phyloP scores from a whole-genome alignment of 2,329 filamentous ascomycete species.

The Neofusicoccum ribis region DNA sequence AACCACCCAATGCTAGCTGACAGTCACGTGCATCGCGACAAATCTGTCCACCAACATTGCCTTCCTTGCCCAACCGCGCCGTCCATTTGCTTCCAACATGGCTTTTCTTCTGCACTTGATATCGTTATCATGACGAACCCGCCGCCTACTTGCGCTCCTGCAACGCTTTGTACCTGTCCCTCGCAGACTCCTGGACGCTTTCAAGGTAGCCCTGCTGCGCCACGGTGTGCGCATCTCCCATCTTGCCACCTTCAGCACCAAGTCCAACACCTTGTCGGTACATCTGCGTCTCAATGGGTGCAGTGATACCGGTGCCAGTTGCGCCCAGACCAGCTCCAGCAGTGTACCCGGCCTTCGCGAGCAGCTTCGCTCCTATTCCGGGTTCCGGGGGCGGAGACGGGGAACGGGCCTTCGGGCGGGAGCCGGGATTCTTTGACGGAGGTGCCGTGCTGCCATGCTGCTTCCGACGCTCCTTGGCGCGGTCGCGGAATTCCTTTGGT shows the following conservation, averaged over 20 bases:
- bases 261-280: constrained; percentile 70
- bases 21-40: no score
- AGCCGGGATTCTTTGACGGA: constrained; percentile 27
- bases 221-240: constrained; percentile 67
- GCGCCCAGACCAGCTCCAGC: constrained; percentile 65
- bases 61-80: no score
- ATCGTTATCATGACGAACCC: neutral
- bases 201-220: constrained; percentile 65
- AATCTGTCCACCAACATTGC: no score
- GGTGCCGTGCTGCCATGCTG: constrained; percentile 6
- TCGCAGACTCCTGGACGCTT: constrained; percentile 65
- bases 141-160: neutral
- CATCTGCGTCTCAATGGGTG: constrained; percentile 63
- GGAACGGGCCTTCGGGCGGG: constrained; percentile 31
- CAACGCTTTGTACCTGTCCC: constrained; percentile 49
- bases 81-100: neutral
- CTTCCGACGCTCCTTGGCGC: constrained; percentile 16
- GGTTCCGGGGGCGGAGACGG: constrained; percentile 47
- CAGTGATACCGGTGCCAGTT: constrained; percentile 61
- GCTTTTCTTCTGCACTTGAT: neutral
- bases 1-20: no score
- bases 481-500: constrained; percentile 12
- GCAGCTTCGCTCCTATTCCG: constrained; percentile 66
- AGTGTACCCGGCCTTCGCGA: constrained; percentile 74
- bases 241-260: constrained; percentile 67